phyloP scores from a whole-genome alignment of 2,329 filamentous ascomycete genomes.

The Exophiala mesophila region DNA sequence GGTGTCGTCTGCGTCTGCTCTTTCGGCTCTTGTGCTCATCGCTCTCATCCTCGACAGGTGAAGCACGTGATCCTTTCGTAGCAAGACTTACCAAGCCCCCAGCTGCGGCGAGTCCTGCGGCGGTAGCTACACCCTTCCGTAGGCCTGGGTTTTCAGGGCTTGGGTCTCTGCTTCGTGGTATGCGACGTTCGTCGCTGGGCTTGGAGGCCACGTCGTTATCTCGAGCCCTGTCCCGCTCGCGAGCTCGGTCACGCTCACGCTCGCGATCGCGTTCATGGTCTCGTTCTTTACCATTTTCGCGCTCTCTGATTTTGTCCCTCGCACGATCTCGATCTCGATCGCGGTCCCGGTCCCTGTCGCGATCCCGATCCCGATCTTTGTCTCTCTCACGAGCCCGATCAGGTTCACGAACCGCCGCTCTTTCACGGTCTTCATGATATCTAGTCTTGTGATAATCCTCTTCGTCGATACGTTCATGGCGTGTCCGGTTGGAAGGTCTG shows the following conservation, averaged over 20 bases:
- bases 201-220: constrained; percentile 17
- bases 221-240: constrained; percentile 13
- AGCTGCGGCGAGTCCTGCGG: constrained; percentile 20
- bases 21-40: constrained; percentile 22
- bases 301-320: no score
- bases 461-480: constrained; percentile 19
- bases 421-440: constrained; percentile 19
- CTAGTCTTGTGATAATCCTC: constrained; percentile 16
- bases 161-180: constrained; percentile 19
- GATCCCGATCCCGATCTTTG: constrained; percentile 11
- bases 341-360: constrained; percentile 18
- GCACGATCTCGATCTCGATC: constrained; percentile 19
- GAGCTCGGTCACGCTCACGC: constrained; percentile 16
- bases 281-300: constrained; percentile 17
- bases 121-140: constrained; percentile 21
- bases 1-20: constrained; percentile 17
- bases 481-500: constrained; percentile 10
- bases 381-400: constrained; percentile 14
- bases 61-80: constrained; percentile 14
- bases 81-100: constrained; percentile 18
- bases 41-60: constrained; percentile 21
- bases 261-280: constrained; percentile 20
- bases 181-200: constrained; percentile 12
- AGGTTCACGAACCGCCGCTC: constrained; percentile 16
- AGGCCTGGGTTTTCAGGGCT: constrained; percentile 24